phyloP scores from a whole-genome alignment of 441 rosid genomes.

The Pelargonium myrrhifolium region DNA sequence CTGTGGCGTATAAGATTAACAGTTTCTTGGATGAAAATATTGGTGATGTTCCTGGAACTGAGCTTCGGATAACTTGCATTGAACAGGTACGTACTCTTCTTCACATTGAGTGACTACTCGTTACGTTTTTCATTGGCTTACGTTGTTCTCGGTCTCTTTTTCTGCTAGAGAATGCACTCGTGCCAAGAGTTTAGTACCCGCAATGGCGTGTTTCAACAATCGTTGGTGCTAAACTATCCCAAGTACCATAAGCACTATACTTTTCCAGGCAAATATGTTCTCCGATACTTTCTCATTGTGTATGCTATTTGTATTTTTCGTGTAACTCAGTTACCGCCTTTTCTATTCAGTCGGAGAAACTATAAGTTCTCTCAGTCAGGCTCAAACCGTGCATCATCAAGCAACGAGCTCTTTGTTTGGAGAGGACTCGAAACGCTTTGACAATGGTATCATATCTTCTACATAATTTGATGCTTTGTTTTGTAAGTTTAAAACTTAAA shows the following conservation, averaged over 20 bases:
- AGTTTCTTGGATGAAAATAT: slow-evolving; percentile 46
- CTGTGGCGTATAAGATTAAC: slow-evolving; percentile 67
- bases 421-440: slow-evolving; percentile 30
- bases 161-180: slow-evolving; percentile 42
- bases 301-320: not conserved
- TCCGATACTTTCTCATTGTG: not conserved
- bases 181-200: slow-evolving; percentile 46
- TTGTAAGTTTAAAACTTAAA: not conserved
- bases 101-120: not conserved
- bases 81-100: slow-evolving; percentile 48
- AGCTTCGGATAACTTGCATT: slow-evolving; percentile 47
- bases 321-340: not conserved
- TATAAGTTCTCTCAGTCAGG: slow-evolving; percentile 15
- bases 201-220: slow-evolving; percentile 52
- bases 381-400: slow-evolving; percentile 15
- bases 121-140: not conserved
- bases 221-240: slow-evolving; percentile 36
- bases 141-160: slow-evolving; percentile 5
- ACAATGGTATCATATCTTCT: slow-evolving; percentile 30
- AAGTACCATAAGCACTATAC: slow-evolving; percentile 57
- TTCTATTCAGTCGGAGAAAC: slow-evolving; percentile 30
- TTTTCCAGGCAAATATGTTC: slow-evolving; percentile 51
- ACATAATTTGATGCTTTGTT: not conserved
- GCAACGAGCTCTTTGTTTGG: slow-evolving; percentile 29
- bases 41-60: slow-evolving; percentile 42